Percentiles rank a stretch among this genome's conserved stretches.
Evolutionary conservation across 108 stramenopile species (phyloP).

Genomic region (Cafeteria roenbergensis): DNA sequence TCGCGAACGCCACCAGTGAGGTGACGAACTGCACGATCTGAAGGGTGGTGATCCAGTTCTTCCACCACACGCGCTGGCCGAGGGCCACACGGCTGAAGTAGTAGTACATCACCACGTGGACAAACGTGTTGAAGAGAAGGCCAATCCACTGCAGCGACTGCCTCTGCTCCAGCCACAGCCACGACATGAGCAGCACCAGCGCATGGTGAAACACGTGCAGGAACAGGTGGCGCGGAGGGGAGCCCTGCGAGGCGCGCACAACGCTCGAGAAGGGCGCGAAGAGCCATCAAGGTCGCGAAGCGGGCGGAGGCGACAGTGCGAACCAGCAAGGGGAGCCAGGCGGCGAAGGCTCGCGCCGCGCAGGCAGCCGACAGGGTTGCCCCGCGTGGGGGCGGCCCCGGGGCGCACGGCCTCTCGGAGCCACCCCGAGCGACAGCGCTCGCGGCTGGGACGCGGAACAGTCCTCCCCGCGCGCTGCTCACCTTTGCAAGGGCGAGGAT

Average conservation of each 20-base stretch:
- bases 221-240: slow-evolving; percentile 6
- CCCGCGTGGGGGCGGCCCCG: no score
- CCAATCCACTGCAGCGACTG: slow-evolving; percentile 11
- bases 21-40: slow-evolving; percentile 23
- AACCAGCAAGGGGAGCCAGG: no score
- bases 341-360: no score
- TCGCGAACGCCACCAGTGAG: background rate
- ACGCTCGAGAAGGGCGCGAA: no score
- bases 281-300: no score
- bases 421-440: no score
- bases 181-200: slow-evolving; percentile 16
- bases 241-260: background rate
- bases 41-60: slow-evolving; percentile 15
- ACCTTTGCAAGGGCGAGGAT: background rate
- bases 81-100: slow-evolving; percentile 1
- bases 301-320: no score
- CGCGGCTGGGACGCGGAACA: no score
- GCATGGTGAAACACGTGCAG: slow-evolving; percentile 28
- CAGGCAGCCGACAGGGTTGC: no score
- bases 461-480: no score
- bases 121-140: slow-evolving; percentile 13
- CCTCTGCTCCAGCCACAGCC: slow-evolving; percentile 10
- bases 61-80: slow-evolving; percentile 6
- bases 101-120: slow-evolving; percentile 24
- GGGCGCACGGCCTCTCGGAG: no score